Percentiles rank a stretch among this genome's conserved stretches.
Evolutionary conservation across 768 basidiomycete genomes (phyloP).

Genomic region (Panaeolus papilionaceus): DNA sequence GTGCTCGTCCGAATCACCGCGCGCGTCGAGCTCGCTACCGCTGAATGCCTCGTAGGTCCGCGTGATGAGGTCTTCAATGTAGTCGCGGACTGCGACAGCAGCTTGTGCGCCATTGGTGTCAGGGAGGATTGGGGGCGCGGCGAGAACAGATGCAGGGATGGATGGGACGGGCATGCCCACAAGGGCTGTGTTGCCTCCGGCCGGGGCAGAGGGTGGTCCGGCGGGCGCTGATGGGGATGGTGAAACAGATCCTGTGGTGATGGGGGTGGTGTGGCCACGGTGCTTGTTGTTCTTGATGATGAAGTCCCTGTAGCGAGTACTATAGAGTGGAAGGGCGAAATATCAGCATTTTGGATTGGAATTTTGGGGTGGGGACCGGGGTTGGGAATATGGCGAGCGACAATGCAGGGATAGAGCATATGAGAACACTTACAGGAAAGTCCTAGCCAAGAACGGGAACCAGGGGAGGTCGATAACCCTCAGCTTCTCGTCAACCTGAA

Average conservation of each 20-base stretch:
- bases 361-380: too few relatives aligned
- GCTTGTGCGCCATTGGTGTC: background rate
- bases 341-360: background rate
- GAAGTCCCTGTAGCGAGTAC: background rate
- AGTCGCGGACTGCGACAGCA: background rate
- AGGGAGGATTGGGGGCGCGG: background rate
- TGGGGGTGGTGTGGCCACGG: background rate
- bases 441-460: conserved; percentile 3
- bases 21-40: background rate
- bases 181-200: background rate
- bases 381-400: background rate
- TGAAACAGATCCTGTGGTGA: conserved; percentile 7
- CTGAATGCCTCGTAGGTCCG: background rate
- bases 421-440: background rate
- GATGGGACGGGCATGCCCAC: background rate
- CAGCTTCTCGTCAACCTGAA: conserved; percentile 1
- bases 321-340: background rate
- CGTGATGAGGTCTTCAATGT: background rate
- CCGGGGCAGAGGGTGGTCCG: background rate
- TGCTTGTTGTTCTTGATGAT: background rate
- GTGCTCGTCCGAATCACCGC: background rate
- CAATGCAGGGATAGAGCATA: background rate
- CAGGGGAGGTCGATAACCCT: conserved; percentile 7
- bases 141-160: background rate
- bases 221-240: conserved; percentile 1